Conservation (phyloP, 2,329 filamentous ascomycete species). For the Curvularia hawaiiensis region DNA sequence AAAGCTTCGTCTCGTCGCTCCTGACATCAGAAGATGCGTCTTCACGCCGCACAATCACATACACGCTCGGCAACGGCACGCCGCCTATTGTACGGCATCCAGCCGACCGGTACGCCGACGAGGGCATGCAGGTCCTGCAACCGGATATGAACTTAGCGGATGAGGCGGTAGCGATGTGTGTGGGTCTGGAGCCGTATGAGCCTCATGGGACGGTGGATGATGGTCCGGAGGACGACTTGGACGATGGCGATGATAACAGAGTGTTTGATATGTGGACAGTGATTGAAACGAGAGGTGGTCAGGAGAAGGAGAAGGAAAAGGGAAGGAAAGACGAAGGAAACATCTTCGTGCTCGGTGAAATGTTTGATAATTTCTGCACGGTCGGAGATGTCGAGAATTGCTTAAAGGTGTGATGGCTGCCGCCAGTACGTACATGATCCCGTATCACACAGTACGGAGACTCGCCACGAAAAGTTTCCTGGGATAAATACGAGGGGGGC, state of each 20-base stretch:
- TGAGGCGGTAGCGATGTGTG: conserved; percentile 25
- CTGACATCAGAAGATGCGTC: neutral
- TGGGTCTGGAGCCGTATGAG: conserved; percentile 22
- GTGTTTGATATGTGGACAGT: conserved; percentile 29
- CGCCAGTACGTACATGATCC: too few species aligned
- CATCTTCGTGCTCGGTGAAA: conserved; percentile 1
- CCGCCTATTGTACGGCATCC: conserved; percentile 19
- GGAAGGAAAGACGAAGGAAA: neutral
- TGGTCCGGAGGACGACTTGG: neutral
- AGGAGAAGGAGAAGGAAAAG: neutral
- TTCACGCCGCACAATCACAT: neutral
- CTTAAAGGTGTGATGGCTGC: neutral
- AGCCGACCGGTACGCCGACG: conserved; percentile 15
- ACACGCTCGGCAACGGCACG: conserved; percentile 20
- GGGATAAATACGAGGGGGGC: too few species aligned
- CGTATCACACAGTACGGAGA: too few species aligned
- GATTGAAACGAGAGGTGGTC: conserved; percentile 2
- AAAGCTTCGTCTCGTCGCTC: neutral
- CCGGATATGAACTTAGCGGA: conserved; percentile 20
- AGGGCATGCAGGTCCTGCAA: conserved; percentile 2
- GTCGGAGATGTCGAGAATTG: neutral
- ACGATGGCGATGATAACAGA: neutral
- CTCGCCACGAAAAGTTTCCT: too few species aligned
- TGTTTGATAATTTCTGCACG: conserved; percentile 13
- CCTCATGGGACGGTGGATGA: neutral